These are phyloP conservation scores for Citeromyces hawaiiensis DNA, from an alignment of 1,139 yeast species.

Conservation along the genomic window DNA sequence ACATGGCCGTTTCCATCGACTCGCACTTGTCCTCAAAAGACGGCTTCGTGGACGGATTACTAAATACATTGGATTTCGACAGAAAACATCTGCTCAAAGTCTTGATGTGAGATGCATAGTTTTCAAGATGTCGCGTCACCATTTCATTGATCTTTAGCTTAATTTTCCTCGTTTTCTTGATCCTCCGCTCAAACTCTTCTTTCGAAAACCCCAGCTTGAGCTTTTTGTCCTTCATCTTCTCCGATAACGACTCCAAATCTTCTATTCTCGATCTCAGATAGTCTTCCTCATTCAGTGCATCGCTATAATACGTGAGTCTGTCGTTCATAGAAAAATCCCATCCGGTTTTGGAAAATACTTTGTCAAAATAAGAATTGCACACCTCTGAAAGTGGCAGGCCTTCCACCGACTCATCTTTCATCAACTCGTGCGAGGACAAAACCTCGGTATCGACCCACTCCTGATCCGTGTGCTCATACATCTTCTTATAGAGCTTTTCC, in stretches of 20 bases:
- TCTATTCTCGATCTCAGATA: constrained; percentile 12
- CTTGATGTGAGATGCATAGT: constrained; percentile 12
- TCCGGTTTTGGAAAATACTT: constrained; percentile 9
- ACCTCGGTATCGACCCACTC: background rate
- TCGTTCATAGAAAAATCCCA: constrained; percentile 13
- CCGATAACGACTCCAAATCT: constrained; percentile 13
- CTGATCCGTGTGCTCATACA: background rate
- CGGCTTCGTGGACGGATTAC: background rate
- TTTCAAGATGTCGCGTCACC: constrained; percentile 11
- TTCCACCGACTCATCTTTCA: background rate
- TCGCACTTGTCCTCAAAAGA: background rate
- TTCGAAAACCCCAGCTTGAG: constrained; percentile 10
- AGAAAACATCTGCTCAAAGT: constrained; percentile 12
- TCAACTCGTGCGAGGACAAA: background rate
- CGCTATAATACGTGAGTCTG: constrained; percentile 13
- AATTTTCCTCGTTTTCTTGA: constrained; percentile 9
- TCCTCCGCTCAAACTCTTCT: constrained; percentile 8
- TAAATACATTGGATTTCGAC: background rate
- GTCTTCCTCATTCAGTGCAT: constrained; percentile 13
- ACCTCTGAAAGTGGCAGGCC: constrained; percentile 5
- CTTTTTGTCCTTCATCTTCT: constrained; percentile 10
- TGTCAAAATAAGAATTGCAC: constrained; percentile 8
- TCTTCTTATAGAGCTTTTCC: background rate
- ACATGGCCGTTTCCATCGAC: constrained; percentile 5
- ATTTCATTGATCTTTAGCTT: constrained; percentile 12